Percentiles rank a stretch among this genome's conserved stretches.
These are phyloP conservation scores for Xylogone sp. DNA, from an alignment of 2,329 filamentous ascomycete genomes.

Conservation along the genomic window DNA sequence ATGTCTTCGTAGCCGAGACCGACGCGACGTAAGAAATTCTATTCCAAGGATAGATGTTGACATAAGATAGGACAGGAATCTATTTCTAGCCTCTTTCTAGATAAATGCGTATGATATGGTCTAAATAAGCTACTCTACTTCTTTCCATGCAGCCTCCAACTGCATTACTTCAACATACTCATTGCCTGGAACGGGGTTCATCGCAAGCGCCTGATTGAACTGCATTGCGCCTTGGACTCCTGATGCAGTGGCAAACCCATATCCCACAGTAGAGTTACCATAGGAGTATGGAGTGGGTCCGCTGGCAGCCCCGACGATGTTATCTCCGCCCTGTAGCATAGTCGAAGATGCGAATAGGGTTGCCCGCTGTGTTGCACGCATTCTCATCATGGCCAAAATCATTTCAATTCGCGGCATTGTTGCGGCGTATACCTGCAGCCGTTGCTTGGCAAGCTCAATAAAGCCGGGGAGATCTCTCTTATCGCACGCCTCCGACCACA, in stretches of 20 bases:
- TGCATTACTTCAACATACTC: too few species aligned
- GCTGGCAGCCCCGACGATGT: neutral
- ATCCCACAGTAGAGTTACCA: neutral
- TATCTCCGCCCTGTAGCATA: neutral
- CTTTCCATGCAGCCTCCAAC: too few species aligned
- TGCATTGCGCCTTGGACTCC: too few species aligned
- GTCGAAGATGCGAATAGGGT: neutral
- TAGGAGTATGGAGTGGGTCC: neutral
- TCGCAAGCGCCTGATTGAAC: too few species aligned
- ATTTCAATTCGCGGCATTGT: neutral
- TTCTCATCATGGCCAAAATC: neutral
- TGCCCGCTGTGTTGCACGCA: neutral
- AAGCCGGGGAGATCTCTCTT: neutral
- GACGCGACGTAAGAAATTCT: too few species aligned
- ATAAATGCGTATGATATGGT: too few species aligned
- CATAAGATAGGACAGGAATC: too few species aligned
- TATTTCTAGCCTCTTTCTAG: too few species aligned
- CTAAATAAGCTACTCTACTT: too few species aligned
- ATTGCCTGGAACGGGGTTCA: too few species aligned
- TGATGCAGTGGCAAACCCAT: neutral
- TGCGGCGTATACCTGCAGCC: neutral
- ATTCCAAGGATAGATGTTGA: too few species aligned
- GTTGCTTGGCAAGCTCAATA: neutral
- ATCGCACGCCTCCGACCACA: neutral
- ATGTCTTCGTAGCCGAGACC: too few species aligned